Evolutionary conservation across 257 asterid genomes (phyloP), one percentile per base, ranked within the genome.

Genomic region (Cordia subcordata): DNA sequence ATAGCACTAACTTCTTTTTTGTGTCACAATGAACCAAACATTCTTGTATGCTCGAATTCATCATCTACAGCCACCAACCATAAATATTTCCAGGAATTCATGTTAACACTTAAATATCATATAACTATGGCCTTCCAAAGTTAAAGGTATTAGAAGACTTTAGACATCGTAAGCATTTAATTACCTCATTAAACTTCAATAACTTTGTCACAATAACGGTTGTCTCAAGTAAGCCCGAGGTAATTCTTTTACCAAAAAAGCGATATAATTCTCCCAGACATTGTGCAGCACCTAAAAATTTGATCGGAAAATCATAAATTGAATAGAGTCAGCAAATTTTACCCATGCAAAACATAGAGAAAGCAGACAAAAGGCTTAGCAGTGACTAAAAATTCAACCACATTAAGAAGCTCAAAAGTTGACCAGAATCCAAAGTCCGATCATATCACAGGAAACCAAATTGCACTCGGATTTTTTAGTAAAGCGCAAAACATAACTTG

Each of bases 141-240:
- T 27, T 27, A 27, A 27, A 27, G 35, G 3, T 27, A 27, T 27
- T 1, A 27, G 4, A 38, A 71, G 64, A 58, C 22, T 35, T 37
- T 8, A 39, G 39, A 72, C 18, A 44, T 62, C 44, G n/a, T 40
- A 23, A 40, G 46, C 58, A 64, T 23, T 64, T 66, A 51, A 61
- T 49, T 79, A 89, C 99, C 99, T 93, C 99, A 51, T 74, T 71
- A 75, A 84, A 89, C 73, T 80, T 93, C 63, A 93, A 69, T 58
- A 89, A 81, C 80, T 89, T 93, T 35, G 81, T 62, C 64, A 89
- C 95, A 42, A 86, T 86, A 22, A 49, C 69, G 67, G 92, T 79
- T n/a, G 99, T 93, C 75, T 89, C 96, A 67, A 83, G 84, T 58
- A 93, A 64, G 47, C 99, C 99, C 57, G 97, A 89, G 60, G 89